Evolutionary conservation across 1,284 basidiomycete species (phyloP), one percentile per base, ranked within the genome.

Genomic region (Polyporus tsugae): DNA sequence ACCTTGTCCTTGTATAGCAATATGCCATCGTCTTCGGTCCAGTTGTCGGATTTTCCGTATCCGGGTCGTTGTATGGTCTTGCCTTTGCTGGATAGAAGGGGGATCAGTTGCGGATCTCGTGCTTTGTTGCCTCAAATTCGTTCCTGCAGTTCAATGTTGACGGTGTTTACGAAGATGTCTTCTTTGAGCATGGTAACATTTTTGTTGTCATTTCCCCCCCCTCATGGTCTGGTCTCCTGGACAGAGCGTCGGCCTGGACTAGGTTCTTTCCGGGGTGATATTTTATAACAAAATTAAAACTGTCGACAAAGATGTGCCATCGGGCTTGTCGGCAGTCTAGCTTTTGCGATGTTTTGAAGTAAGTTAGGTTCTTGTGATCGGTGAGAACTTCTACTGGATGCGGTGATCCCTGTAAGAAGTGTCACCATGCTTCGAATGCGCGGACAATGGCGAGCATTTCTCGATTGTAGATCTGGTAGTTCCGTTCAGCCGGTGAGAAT

Each of bases 391-490:
- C 52, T 1, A 55, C 19, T 3, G 33, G 49, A 39, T 53, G 46
- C 29, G 35, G n/a, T n/a, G 62, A 39, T 44, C 77, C 79, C 59
- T 73, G 65, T 0, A 80, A 70, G 36, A 75, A 76, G 33, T 78
- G 77, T 15, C 75, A 62, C 81, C 80, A 84, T 49, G 74, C 67
- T 15, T 78, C 71, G 15, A 83, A 67, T 0, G 77, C 70, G 19
- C 68, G 15, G 6, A 83, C 78, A 25, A 85, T 80, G 0, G 81
- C 80, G 0, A 86, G 53, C 17, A 88, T 63, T 76, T 89, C 85
- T 64, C 81, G 78, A 71, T 89, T 82, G 71, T 85, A 80, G 42
- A 84, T 82, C n/a, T 81, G 77, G 72, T 86, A 87, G 69, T 87
- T 87, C 6, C 75, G 62, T 74, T 81, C 74, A 1, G 74, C 64